phyloP scores from a whole-genome alignment of 371 early-diverging fungal species.

The Mortierella sp. region DNA sequence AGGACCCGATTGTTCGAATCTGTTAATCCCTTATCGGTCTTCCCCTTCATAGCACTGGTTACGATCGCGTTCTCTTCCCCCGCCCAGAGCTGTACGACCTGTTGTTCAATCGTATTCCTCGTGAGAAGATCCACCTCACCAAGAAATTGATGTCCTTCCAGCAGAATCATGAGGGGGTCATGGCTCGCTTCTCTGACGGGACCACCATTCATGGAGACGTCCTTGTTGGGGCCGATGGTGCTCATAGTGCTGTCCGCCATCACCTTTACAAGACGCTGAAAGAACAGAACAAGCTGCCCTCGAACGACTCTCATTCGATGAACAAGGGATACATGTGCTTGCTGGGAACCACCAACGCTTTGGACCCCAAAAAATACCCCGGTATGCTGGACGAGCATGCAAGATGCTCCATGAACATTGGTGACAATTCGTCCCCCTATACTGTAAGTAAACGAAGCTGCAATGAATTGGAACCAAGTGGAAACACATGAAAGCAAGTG shows the following conservation, averaged over 20 bases:
- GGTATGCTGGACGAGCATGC: background rate
- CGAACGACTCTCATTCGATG: conserved; percentile 7
- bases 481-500: no score
- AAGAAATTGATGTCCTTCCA: conserved; percentile 9
- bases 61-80: conserved; percentile 13
- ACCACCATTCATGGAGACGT: conserved; percentile 5
- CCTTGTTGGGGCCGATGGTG: conserved; percentile 33
- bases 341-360: conserved; percentile 23
- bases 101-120: conserved; percentile 8
- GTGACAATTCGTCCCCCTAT: conserved; percentile 8
- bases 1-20: background rate
- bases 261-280: conserved; percentile 12
- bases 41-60: conserved; percentile 10
- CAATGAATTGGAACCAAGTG: no score
- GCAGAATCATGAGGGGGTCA: conserved; percentile 14
- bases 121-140: conserved; percentile 15
- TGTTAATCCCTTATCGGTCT: background rate
- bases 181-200: conserved; percentile 16
- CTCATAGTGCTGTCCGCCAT: conserved; percentile 16
- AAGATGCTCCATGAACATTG: conserved; percentile 11
- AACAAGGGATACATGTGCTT: conserved; percentile 13
- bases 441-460: conserved; percentile 19
- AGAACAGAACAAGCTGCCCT: background rate
- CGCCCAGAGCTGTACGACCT: conserved; percentile 25
- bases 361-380: conserved; percentile 18